Evolutionary conservation across 192 early-diverging fungal genomes (phyloP).

Genomic region (Funneliformis mosseae): DNA sequence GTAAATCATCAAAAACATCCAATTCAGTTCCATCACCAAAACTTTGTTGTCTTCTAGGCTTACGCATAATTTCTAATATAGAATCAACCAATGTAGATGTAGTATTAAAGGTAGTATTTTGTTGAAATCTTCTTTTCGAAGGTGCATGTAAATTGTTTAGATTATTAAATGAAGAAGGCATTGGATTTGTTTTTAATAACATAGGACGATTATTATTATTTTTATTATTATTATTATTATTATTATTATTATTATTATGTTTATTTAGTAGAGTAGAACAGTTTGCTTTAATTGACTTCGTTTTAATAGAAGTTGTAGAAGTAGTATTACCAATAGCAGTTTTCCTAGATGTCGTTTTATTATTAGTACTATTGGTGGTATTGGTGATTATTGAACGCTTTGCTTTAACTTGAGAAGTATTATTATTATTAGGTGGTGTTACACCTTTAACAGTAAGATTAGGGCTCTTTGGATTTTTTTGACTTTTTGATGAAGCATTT

Average conservation of each 20-base stretch:
- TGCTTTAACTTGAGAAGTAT: not conserved
- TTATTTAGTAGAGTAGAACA: too few species aligned
- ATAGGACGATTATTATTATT: too few species aligned
- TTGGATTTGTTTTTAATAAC: too few species aligned
- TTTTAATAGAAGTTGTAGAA: not conserved
- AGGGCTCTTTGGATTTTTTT: not conserved
- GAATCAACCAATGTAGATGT: not conserved
- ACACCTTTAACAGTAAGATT: not conserved
- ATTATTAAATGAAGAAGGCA: too few species aligned
- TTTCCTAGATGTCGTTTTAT: not conserved
- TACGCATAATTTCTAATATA: constrained; percentile 1
- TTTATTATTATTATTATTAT: too few species aligned
- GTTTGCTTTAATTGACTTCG: not conserved
- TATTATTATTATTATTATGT: too few species aligned
- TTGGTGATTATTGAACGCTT: not conserved
- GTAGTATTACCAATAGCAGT: not conserved
- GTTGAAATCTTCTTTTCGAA: not conserved
- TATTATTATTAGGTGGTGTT: not conserved
- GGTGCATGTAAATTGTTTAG: too few species aligned
- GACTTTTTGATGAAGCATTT: not conserved
- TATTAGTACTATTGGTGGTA: not conserved
- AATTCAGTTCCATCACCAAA: constrained; percentile 17
- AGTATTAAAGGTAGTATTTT: not conserved
- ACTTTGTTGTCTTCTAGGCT: not conserved
- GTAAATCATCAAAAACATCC: constrained; percentile 2